These are phyloP conservation scores for Syncephalis fuscata DNA, from an alignment of 371 early-diverging fungal genomes.

Conservation along the genomic window DNA sequence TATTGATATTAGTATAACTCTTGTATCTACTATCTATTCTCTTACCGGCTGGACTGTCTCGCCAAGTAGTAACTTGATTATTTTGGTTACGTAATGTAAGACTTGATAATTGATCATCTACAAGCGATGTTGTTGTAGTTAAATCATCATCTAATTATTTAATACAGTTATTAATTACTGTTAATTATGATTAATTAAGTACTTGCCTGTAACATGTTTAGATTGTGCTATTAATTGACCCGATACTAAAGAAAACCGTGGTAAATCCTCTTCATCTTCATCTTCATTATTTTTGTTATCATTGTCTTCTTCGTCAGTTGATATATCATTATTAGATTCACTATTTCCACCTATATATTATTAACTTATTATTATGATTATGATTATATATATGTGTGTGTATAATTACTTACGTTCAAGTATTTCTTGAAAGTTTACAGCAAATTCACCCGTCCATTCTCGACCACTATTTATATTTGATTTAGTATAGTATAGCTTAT, in stretches of 20 bases:
- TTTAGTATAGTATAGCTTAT: not conserved
- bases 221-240: slow-evolving; percentile 47
- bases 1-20: not conserved
- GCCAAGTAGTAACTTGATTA: slow-evolving; percentile 36
- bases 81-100: slow-evolving; percentile 35
- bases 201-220: slow-evolving; percentile 9
- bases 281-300: slow-evolving; percentile 10
- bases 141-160: not conserved
- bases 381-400: too few species aligned
- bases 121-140: slow-evolving; percentile 6
- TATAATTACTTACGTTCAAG: slow-evolving; percentile 20
- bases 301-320: slow-evolving; percentile 3
- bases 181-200: slow-evolving; percentile 6
- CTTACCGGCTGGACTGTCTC: slow-evolving; percentile 64
- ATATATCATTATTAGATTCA: slow-evolving; percentile 6
- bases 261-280: slow-evolving; percentile 45
- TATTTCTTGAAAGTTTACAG: slow-evolving; percentile 48
- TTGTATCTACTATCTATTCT: not conserved
- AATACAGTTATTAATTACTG: slow-evolving; percentile 1
- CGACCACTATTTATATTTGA: slow-evolving; percentile 15
- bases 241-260: slow-evolving; percentile 81
- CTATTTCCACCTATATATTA: too few species aligned
- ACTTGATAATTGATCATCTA: slow-evolving; percentile 20
- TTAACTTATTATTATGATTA: too few species aligned
- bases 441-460: slow-evolving; percentile 65